Percentiles rank a stretch among this genome's conserved stretches.
phyloP scores from a whole-genome alignment of 257 asterid species.

The Fraxinus anomala region DNA sequence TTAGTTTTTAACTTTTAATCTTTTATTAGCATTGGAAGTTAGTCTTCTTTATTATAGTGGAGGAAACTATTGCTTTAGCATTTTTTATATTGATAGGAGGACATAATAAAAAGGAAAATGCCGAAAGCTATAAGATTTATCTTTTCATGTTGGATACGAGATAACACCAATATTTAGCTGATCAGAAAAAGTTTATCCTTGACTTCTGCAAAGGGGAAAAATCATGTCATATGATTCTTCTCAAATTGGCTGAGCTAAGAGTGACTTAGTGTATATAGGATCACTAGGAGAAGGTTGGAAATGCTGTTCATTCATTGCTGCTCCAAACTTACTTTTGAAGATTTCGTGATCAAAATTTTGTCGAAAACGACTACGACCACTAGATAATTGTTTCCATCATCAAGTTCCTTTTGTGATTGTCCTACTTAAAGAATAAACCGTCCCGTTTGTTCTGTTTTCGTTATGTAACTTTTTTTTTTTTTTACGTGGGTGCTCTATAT shows the following conservation, averaged over 20 bases:
- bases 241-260: conserved; percentile 14
- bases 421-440: neutral
- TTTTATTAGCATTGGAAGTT: neutral
- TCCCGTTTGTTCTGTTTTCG: neutral
- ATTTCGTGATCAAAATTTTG: conserved; percentile 17
- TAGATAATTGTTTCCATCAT: neutral
- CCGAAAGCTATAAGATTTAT: too few species aligned
- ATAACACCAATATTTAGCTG: neutral
- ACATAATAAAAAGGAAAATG: conserved; percentile 16
- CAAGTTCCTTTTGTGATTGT: conserved; percentile 11
- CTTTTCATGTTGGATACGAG: neutral
- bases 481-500: neutral
- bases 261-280: conserved; percentile 5
- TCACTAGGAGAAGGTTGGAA: conserved; percentile 13
- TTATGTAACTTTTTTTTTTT: neutral
- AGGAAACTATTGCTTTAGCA: conserved; percentile 35
- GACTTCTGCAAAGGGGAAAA: conserved; percentile 28
- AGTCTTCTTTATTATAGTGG: conserved; percentile 19
- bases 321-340: conserved; percentile 25
- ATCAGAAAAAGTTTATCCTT: conserved; percentile 7
- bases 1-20: neutral
- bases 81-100: conserved; percentile 21
- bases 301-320: conserved; percentile 27
- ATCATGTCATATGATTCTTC: conserved; percentile 32
- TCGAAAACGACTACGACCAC: conserved; percentile 3